Evolutionary conservation across 805 yeast genomes (phyloP).

Genomic region (Hanseniaspora osmophila): DNA sequence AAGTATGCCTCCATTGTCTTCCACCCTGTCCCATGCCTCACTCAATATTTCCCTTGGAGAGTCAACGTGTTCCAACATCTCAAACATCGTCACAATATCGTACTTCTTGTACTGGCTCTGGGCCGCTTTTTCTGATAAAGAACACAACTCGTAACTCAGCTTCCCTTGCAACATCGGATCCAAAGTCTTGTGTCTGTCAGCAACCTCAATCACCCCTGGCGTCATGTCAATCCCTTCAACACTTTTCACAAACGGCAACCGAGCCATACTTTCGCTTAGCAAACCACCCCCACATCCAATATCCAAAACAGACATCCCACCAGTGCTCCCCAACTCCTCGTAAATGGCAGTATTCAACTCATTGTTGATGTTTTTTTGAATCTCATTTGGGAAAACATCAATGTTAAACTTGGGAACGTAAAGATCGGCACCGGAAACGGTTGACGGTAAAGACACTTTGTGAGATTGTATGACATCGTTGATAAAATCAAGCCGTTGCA

Average conservation of each 20-base stretch:
- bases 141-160: conserved; percentile 42
- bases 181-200: conserved; percentile 45
- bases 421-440: conserved; percentile 19
- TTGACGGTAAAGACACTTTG: conserved; percentile 15
- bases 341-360: conserved; percentile 28
- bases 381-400: conserved; percentile 47
- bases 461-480: conserved; percentile 20
- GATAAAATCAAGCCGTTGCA: conserved; percentile 77
- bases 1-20: conserved; percentile 63
- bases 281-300: conserved; percentile 99
- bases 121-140: conserved; percentile 34
- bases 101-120: conserved; percentile 30
- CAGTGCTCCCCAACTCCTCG: conserved; percentile 14
- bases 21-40: conserved; percentile 54
- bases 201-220: conserved; percentile 67
- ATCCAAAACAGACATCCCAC: conserved; percentile 47
- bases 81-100: conserved; percentile 83
- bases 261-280: conserved; percentile 70
- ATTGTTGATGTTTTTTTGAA: conserved; percentile 41
- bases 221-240: conserved; percentile 84
- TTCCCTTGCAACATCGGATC: conserved; percentile 53
- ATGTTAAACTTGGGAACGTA: conserved; percentile 69
- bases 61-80: conserved; percentile 88
- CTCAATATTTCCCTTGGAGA: conserved; percentile 60
- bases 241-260: conserved; percentile 44